Evolutionary conservation across 441 rosid species (phyloP), one percentile per base, ranked within the genome.

Genomic region (Erysimum pusillum): DNA sequence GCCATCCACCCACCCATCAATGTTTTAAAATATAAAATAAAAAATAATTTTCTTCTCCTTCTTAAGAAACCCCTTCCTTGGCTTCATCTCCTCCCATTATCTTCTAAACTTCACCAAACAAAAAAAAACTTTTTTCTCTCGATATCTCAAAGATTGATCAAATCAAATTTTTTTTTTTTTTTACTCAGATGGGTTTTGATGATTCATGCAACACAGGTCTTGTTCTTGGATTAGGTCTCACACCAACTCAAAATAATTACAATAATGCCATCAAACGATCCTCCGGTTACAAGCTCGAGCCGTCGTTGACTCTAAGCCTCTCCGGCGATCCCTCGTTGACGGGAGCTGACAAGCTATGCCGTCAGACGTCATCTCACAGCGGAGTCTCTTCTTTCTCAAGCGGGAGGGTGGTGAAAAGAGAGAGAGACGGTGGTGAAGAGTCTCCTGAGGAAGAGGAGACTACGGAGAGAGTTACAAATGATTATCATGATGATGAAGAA

Each of bases 381-480:
- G 91, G 87, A 52, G 87, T 89, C 66, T 92, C 97, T 73, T 94
- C 98, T 18, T 92, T 92, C 78, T 92, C 98, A 22, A 86, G 85
- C 34, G 90, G 85, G 46, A 85, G 92, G 46, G 59, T 76, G 59
- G 87, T 90, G 36, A 95, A 94, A 73, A 82, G 96, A 81, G 98
- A 94, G 58, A 87, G 97, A 82, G 93, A 91, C 48, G 72, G 73
- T 41, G 63, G 67, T 2, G 81, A 79, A 22, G 94, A 92, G 38
- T 75, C 74, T 5, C 74, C 56, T 54, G 79, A 75, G 69, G 85
- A 74, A 31, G 93, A 89, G 25, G 85, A 84, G 75, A 59, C 51
- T 42, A 60, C 66, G 48, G 78, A 73, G 72, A 79, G 63, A 49
- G 59, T 63, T 63, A 38, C 25, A 35, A 71, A 32, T 71, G 84